Evolutionary conservation across 768 basidiomycete genomes (phyloP), one percentile per base, ranked within the genome.

Genomic region (Lactifluus rugatus): DNA sequence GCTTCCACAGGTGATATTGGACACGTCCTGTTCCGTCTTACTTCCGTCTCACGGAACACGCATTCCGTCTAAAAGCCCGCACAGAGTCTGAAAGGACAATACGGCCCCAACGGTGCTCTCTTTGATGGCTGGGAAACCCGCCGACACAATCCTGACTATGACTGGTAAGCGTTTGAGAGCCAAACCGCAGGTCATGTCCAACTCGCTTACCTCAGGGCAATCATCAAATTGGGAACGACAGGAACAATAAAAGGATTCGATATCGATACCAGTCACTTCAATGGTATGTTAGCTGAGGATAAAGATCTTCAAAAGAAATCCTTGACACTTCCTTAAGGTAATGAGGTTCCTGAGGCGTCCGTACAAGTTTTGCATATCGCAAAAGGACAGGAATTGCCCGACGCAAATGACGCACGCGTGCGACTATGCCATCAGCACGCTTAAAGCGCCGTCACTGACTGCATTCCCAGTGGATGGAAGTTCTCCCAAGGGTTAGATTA

Each of bases 61-160:
- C 36, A 41, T 54, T 8, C 36, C 21, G 37, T 41, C 4, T 14
- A 48, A 10, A 25, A 96, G 93, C 88, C 94, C 7, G 83, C 94
- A 23, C 81, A 78, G 4, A 91, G 85, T 63, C 72, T 96, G 68
- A 93, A 94, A 71, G 96, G 96, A n/a, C 91, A 93, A 64, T 99
- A 93, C 65, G 95, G 95, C 7, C 89, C 93, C 2, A 95, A 93
- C 42, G 96, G 96, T 23, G 95, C 95, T 0, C 72, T 97, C 23
- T 98, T 79, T 71, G 90, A 86, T 63, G 96, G 94, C 53, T 99
- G 96, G 96, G 96, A 99, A 70, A 80, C 79, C 26, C 76, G 93
- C 42, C 74, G 96, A 64, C 96, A 99, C 71, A 97, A 96, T 71
- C 83, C 87, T 1, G 67, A 78, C 2, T 81, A 84, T 66, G 96